Base-by-base conservation (phyloP, 257 asterid species). In the Agastache rugosa region DNA sequence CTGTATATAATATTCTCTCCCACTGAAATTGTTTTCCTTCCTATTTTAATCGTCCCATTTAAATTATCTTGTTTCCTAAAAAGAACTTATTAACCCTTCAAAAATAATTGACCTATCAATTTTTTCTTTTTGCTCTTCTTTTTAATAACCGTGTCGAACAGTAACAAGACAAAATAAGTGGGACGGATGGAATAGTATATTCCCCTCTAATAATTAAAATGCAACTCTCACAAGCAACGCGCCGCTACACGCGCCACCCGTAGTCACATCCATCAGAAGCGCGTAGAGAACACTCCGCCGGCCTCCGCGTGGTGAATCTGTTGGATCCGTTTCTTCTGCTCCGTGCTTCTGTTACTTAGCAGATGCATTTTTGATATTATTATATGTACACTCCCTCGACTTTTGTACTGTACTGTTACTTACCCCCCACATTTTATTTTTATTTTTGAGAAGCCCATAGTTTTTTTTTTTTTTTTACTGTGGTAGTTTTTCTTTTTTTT, bases 191-290 rank as follows among this genome's bases (percentile, higher is more conserved):
- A n/a, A n/a, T 16, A 12, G 48, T 42, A 50, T 50, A 50, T 50
- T 50, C 56, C 56, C 22, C 56, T 6, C 23, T 15, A 50, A 50
- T 50, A 3, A 50, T 50, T n/a, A 19, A 16, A 16, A 16, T 1
- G 20, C 27, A 6, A 53, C 5, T 1, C 23, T 51, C 55, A n/a
- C 63, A 3, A 5, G 7, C 37, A 31, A 55, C 78, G 73, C 78
- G 78, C 78, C 67, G 23, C 50, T 54, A 5, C 72, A 64, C 74
- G 79, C 79, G 74, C 74, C 74, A 69, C 74, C 61, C 4, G 3
- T 39, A 1, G 3, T 39, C 44, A 8, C 11, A 39, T 8, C 44
- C 11, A 39, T 8, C 44, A 37, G 0, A 0, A 48, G 23, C 55
- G 55, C 27, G 59, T 51, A 0, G 25, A 51, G 1, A 0, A 8